Base-by-base conservation (phyloP, 345 rosid species). In the Lagerstroemia speciosa region DNA sequence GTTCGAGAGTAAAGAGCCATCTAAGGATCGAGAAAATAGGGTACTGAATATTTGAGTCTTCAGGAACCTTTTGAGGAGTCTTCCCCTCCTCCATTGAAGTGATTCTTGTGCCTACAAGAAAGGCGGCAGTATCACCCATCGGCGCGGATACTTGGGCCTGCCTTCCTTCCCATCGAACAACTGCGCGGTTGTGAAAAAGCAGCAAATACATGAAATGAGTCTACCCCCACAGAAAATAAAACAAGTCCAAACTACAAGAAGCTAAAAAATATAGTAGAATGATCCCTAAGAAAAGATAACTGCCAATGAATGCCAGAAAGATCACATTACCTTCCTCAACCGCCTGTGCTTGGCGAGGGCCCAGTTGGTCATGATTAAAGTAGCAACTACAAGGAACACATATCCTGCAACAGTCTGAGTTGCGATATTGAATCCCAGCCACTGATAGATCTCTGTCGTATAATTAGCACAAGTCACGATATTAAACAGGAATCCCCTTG, bases 381-480 rank as follows among this genome's bases (percentile, higher is more conserved):
- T 27, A 0, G 99, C 99, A 66, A 92, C 97, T 72, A 81, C 78
- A 22, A 88, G 87, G 80, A 94, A 94, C 63, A 92, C 64, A 24
- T 88, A 94, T 67, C 98, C 99, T 0, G 98, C 96, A 62, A 88
- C 52, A 16, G 97, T 94, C 85, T 94, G 99, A 1, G 97, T 94
- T 0, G 99, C 99, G 30, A 89, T 83, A 64, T 94, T 94, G 90
- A 91, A 94, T 58, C 98, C 99, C 73, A 94, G 46, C 99, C 98
- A 94, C 75, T 94, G 99, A 76, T 94, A 94, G 63, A 92, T 92
- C 82, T 94, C 99, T 0, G 98, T 94, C 0, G 96, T 88, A 83
- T 94, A 94, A 71, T 94, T 94, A n/a, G 98, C 98, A 57, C 98
- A 94, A 0, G 99, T 92, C 74, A 94, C 98, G 22, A 92, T 82